Percentiles rank a stretch among this genome's conserved stretches.
Conservation (phyloP, 768 basidiomycete genomes). For the Psilocybe sp. region DNA sequence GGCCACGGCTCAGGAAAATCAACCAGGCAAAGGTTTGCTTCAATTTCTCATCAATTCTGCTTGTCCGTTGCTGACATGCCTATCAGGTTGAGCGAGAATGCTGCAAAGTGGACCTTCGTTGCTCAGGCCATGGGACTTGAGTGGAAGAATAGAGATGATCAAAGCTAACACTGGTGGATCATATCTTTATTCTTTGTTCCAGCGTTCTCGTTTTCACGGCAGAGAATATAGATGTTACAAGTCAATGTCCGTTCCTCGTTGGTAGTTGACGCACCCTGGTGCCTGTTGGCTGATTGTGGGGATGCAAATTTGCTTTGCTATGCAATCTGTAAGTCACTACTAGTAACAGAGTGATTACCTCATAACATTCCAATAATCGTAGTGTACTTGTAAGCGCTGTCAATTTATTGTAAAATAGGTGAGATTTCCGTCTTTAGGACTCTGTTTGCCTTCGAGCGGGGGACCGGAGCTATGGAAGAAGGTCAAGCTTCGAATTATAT, state of each 20-base stretch:
- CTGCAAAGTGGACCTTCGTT: constrained; percentile 77
- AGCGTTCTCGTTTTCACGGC: too few species aligned
- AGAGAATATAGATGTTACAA: too few species aligned
- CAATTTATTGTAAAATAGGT: constrained; percentile 12
- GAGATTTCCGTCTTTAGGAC: constrained; percentile 81
- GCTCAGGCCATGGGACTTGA: constrained; percentile 60
- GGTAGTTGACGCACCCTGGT: too few species aligned
- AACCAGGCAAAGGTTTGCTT: constrained; percentile 57
- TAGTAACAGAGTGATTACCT: too few species aligned
- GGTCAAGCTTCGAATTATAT: constrained; percentile 10
- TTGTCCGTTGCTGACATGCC: neutral
- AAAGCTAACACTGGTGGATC: constrained; percentile 12
- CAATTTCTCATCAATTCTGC: neutral
- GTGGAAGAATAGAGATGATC: constrained; percentile 28
- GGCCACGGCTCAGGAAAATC: constrained; percentile 82
- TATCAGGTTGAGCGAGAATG: constrained; percentile 67
- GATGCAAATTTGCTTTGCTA: too few species aligned
- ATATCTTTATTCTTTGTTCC: neutral
- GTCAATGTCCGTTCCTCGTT: too few species aligned
- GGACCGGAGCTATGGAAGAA: constrained; percentile 68
- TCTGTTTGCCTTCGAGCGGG: constrained; percentile 84
- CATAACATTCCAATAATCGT: too few species aligned
- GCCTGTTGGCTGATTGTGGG: too few species aligned
- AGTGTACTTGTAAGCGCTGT: too few species aligned
- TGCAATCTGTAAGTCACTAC: too few species aligned